phyloP scores from a whole-genome alignment of 495 filamentous ascomycete species.

The Neurospora tetraspora region DNA sequence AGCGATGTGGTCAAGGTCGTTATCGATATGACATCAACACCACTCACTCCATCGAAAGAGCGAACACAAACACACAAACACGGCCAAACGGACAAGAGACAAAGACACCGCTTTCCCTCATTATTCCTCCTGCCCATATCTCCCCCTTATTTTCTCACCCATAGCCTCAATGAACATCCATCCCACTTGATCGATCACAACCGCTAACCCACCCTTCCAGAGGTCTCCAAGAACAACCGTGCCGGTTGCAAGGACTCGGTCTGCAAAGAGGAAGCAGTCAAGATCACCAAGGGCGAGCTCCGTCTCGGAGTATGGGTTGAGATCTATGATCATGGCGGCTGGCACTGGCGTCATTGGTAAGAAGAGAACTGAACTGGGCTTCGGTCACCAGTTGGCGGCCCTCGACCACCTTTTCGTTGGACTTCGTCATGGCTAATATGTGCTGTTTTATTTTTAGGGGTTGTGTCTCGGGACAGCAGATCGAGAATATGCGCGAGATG shows the following conservation, averaged over 20 bases:
- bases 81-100: not conserved
- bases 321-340: constrained; percentile 37
- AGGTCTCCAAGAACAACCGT: constrained; percentile 47
- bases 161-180: not conserved
- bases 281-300: constrained; percentile 69
- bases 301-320: constrained; percentile 61
- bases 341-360: constrained; percentile 73
- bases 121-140: no score
- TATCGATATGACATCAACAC: not conserved
- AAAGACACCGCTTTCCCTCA: not conserved
- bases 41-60: not conserved
- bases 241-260: constrained; percentile 58
- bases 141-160: not conserved
- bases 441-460: constrained; percentile 44
- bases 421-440: not conserved
- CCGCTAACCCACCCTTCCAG: constrained; percentile 30
- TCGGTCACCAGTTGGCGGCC: not conserved
- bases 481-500: constrained; percentile 44
- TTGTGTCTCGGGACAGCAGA: constrained; percentile 59
- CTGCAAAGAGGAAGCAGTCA: constrained; percentile 52
- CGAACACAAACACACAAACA: not conserved
- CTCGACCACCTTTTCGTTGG: constrained; percentile 1
- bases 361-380: constrained; percentile 3
- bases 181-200: not conserved
- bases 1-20: not conserved